Conservation (phyloP, 2,329 filamentous ascomycete species). For the Eutypella sp. region DNA sequence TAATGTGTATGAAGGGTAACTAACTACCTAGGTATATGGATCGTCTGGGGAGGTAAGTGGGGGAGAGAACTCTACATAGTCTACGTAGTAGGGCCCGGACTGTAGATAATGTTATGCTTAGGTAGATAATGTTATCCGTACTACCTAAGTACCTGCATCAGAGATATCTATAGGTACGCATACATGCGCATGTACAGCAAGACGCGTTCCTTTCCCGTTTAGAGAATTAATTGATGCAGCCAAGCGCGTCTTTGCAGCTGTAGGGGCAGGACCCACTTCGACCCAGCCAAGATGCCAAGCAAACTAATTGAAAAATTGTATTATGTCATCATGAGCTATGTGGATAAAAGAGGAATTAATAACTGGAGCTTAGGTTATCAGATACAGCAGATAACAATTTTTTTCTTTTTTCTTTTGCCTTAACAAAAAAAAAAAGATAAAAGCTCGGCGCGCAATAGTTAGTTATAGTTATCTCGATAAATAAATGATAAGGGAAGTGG, state of each 20-base stretch:
- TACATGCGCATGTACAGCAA: neutral
- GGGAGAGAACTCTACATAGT: neutral
- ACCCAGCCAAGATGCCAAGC: neutral
- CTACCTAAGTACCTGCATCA: neutral
- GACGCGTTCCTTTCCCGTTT: neutral
- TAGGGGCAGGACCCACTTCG: neutral
- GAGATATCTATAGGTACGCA: neutral
- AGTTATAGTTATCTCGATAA: no score
- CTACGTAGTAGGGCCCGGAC: neutral
- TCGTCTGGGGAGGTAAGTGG: neutral
- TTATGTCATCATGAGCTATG: no score
- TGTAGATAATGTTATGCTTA: neutral
- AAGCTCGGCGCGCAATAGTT: no score
- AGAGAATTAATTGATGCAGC: neutral
- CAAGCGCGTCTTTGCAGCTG: neutral
- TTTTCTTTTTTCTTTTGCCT: neutral
- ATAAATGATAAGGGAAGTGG: no score
- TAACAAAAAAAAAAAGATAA: conserved; percentile 5
- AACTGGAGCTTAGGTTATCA: no score
- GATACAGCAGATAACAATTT: neutral
- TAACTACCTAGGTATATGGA: no score
- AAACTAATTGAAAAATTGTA: no score
- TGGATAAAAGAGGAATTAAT: no score
- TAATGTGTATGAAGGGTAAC: neutral
- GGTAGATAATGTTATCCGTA: neutral